Conservation (phyloP, 257 asterid species). For the Solanum microdontum region DNA sequence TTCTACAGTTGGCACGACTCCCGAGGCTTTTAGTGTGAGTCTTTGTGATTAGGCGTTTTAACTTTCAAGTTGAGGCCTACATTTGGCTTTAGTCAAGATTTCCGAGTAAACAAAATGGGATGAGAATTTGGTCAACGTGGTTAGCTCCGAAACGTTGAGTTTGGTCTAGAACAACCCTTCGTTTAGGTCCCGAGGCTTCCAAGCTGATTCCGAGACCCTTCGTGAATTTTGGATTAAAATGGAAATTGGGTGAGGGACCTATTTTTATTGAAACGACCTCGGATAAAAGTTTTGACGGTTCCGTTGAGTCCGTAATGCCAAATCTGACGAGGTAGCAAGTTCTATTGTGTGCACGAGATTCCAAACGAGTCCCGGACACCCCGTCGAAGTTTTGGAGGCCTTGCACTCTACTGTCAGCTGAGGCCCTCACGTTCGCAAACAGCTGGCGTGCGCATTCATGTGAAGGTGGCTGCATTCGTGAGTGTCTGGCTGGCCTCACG, state of each 20-base stretch:
- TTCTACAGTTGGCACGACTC: background rate
- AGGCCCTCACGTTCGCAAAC: background rate
- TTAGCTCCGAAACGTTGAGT: background rate
- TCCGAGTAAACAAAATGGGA: too few relatives aligned
- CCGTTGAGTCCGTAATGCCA: background rate
- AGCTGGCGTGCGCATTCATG: background rate
- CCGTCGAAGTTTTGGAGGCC: background rate
- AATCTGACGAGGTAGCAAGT: background rate
- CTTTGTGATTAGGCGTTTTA: background rate
- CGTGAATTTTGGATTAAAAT: background rate
- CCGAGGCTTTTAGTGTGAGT: background rate
- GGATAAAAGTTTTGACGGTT: background rate
- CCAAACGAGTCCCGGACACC: background rate
- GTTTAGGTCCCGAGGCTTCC: background rate
- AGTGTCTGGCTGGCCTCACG: background rate
- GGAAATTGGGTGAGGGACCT: background rate
- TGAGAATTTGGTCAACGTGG: background rate
- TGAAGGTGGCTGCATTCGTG: too few relatives aligned
- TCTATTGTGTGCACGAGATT: background rate
- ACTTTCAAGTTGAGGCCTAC: background rate
- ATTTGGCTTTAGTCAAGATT: background rate
- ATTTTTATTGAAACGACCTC: background rate
- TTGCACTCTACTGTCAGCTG: background rate
- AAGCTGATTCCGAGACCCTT: too few relatives aligned
- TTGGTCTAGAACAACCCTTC: background rate